Conservation (phyloP, 2,329 filamentous ascomycete genomes). For the Zymoseptoria crescenta region DNA sequence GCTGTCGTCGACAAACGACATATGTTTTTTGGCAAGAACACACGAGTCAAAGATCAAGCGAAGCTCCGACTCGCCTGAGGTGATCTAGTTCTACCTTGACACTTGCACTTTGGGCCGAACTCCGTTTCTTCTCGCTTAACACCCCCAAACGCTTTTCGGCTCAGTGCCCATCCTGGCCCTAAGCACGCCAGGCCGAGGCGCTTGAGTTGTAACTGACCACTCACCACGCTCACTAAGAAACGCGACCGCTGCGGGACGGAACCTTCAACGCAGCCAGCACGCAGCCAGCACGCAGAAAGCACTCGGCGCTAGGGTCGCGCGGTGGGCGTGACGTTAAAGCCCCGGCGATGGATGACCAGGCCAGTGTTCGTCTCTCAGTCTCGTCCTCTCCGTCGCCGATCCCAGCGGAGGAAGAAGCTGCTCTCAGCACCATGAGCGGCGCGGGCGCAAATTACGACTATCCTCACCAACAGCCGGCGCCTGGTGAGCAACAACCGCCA, state of each 20-base stretch:
- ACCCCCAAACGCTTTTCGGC: too few relatives aligned
- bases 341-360: background rate
- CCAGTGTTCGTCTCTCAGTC: background rate
- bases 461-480: background rate
- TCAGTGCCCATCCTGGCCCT: background rate
- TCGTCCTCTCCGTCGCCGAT: background rate
- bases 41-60: slow-evolving; percentile 1
- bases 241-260: background rate
- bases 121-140: background rate
- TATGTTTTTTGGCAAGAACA: background rate
- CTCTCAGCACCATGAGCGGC: background rate
- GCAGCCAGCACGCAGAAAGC: background rate
- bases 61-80: background rate
- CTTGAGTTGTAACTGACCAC: background rate
- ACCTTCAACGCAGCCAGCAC: background rate
- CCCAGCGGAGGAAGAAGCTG: background rate
- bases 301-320: background rate
- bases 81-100: background rate
- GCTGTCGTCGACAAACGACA: too few relatives aligned
- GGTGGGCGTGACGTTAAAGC: background rate
- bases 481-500: slow-evolving; percentile 1
- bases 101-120: background rate
- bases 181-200: background rate
- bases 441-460: background rate
- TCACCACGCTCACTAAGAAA: background rate